A percentile compares a stretch with the other conserved stretches of the same genome.
Conservation (phyloP, 495 filamentous ascomycete genomes). For the Articulospora tetracladia region DNA sequence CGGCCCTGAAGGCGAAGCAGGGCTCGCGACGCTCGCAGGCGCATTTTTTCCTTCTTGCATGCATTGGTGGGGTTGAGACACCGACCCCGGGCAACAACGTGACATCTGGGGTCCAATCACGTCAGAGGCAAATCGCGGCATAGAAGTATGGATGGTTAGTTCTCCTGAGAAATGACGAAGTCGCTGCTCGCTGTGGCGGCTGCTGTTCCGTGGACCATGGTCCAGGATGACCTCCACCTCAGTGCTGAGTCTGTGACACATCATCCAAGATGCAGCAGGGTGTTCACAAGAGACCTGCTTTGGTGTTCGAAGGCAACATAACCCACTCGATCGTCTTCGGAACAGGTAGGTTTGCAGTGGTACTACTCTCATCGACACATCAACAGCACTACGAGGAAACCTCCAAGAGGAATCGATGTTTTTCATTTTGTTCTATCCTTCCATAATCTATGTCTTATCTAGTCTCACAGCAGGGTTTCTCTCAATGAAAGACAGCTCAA, state of each 20-base stretch:
- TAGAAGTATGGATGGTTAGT: background rate
- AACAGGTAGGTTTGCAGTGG: too few species aligned
- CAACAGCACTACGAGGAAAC: too few species aligned
- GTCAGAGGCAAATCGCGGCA: background rate
- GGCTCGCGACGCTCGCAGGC: too few species aligned
- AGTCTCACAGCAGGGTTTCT: slow-evolving; percentile 78
- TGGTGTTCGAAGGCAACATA: too few species aligned
- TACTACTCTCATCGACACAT: too few species aligned
- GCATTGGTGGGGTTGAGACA: background rate
- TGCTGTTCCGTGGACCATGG: background rate
- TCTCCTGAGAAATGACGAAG: background rate
- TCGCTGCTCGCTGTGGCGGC: background rate
- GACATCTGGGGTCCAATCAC: background rate
- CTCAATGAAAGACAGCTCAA: slow-evolving; percentile 78
- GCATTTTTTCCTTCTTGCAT: background rate
- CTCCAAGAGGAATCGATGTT: too few species aligned
- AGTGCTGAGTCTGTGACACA: background rate
- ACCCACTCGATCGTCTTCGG: too few species aligned
- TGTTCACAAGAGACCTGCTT: background rate
- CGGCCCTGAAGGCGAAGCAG: background rate
- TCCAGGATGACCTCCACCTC: background rate
- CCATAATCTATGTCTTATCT: slow-evolving; percentile 46
- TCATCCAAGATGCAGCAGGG: background rate
- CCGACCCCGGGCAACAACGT: background rate
- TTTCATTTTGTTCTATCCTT: too few species aligned